Base-by-base conservation (phyloP, 192 early-diverging fungal species). In the Podila clonocystis region DNA sequence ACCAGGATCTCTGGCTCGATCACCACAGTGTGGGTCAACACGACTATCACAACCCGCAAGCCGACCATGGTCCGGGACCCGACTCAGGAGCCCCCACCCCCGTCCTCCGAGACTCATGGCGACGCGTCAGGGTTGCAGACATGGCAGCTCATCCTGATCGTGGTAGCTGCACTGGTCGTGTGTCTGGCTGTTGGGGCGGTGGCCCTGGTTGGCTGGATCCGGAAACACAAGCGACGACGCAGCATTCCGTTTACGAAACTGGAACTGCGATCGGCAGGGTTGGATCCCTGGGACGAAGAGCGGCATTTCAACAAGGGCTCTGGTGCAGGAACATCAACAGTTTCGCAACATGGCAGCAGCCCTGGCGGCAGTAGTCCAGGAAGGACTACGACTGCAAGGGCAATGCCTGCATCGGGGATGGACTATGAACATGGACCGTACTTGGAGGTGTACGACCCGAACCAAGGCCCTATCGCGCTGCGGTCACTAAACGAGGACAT, bases 21-120 rank as follows among this genome's bases (percentile, higher is more conserved):
- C 17, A 71, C 68, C 12, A 78, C 64, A 3, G 17, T 71, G 9
- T 78, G 63, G 22, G 34, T 12, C 6, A 71, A 58, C 28, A 28
- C 31, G n/a, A 62, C 48, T 15, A 58, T 64, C 20, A 67, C 64
- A 4, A 49, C 64, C 4, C 24, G 36, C 0, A n/a, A 13, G 24
- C 68, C 75, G 4, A 78, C 75, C 19, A 15, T 61, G n/a, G 71
- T 78, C 33, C 75, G 31, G 20, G 75, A 78, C 33, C 68, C 75
- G 7, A 20, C 9, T 15, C 68, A 78, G 52, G 20, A 30, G 22
- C 68, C 67, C 22, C 77, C 77, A 24, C 63, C 68, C 4, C 22
- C 17, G 58, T 61, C 63, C 68, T 65, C 63, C 17, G 30, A 20
- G 12, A 29, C 41, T 5, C 55, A 68, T 19, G 41, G 12, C 0